These are phyloP conservation scores for Lasiosphaeriaceae sp. DNA, from an alignment of 495 filamentous ascomycete genomes.

Conservation along the genomic window DNA sequence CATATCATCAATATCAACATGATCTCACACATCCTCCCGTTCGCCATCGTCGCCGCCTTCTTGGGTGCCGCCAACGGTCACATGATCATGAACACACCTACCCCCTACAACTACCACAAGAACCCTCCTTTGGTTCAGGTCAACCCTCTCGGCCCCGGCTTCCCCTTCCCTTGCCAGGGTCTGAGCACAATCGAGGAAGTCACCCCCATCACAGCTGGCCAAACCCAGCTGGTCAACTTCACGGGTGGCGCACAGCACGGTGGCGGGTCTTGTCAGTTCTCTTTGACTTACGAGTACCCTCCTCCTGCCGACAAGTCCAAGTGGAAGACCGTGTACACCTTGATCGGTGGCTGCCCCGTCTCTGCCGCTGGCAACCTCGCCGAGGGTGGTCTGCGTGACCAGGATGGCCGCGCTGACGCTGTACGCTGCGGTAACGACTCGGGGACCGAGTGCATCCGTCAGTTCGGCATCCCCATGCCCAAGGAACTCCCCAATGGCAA, in stretches of 20 bases:
- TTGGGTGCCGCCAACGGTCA: slow-evolving; percentile 9
- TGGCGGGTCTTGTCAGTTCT: slow-evolving; percentile 82
- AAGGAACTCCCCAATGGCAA: slow-evolving; percentile 51
- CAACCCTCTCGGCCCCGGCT: slow-evolving; percentile 50
- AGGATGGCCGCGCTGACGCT: slow-evolving; percentile 17
- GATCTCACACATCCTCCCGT: background rate
- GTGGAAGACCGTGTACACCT: slow-evolving; percentile 75
- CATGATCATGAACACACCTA: slow-evolving; percentile 23
- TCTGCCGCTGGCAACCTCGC: slow-evolving; percentile 40
- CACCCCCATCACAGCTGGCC: slow-evolving; percentile 42
- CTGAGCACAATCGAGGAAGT: slow-evolving; percentile 32
- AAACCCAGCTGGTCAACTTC: slow-evolving; percentile 50
- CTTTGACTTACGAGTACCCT: slow-evolving; percentile 65
- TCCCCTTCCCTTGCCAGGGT: slow-evolving; percentile 75
- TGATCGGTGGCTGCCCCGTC: slow-evolving; percentile 71
- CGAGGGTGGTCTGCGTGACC: slow-evolving; percentile 5
- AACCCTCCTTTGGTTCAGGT: slow-evolving; percentile 22
- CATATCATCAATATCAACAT: background rate
- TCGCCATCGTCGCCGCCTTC: background rate
- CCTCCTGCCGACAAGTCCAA: slow-evolving; percentile 48
- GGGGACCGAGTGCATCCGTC: slow-evolving; percentile 24
- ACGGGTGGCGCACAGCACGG: slow-evolving; percentile 66
- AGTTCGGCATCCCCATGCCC: slow-evolving; percentile 50
- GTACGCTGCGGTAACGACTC: slow-evolving; percentile 23
- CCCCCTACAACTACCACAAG: slow-evolving; percentile 35